These are phyloP conservation scores for Ottelia alismoides DNA, from an alignment of 106 monocot genomes.

Conservation along the genomic window DNA sequence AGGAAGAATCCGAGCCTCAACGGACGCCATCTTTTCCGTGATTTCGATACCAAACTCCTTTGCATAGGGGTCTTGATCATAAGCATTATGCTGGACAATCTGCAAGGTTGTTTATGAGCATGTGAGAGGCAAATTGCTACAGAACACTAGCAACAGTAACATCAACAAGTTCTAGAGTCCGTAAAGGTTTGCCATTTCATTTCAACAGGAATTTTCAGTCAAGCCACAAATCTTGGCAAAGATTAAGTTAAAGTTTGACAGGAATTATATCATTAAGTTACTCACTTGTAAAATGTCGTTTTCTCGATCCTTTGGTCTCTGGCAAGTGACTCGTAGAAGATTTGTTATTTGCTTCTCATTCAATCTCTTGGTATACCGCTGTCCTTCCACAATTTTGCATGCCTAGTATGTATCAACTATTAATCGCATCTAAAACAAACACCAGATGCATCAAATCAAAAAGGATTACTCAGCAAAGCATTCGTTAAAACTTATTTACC, in stretches of 20 bases:
- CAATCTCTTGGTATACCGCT: constrained; percentile 45
- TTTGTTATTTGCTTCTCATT: constrained; percentile 49
- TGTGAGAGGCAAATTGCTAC: too few relatives aligned
- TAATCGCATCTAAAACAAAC: too few relatives aligned
- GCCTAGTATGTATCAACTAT: constrained; percentile 30
- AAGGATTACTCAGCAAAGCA: neutral
- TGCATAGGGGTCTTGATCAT: constrained; percentile 39
- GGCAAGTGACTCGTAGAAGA: constrained; percentile 43
- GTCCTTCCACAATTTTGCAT: constrained; percentile 43
- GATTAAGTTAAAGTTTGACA: too few relatives aligned
- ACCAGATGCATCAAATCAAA: too few relatives aligned
- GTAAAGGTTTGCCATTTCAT: too few relatives aligned
- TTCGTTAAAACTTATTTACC: constrained; percentile 24
- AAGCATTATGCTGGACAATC: constrained; percentile 45
- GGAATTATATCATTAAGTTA: too few relatives aligned
- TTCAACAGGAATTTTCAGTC: too few relatives aligned
- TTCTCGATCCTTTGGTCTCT: constrained; percentile 41
- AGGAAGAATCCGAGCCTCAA: constrained; percentile 56
- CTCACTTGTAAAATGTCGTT: constrained; percentile 34
- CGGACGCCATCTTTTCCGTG: constrained; percentile 30
- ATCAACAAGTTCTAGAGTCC: too few relatives aligned
- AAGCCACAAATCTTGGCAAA: too few relatives aligned
- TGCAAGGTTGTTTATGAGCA: constrained; percentile 4
- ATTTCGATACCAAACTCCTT: constrained; percentile 57
- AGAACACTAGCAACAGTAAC: too few relatives aligned